phyloP scores from a whole-genome alignment of 257 asterid genomes.

The Fraxinus americana region DNA sequence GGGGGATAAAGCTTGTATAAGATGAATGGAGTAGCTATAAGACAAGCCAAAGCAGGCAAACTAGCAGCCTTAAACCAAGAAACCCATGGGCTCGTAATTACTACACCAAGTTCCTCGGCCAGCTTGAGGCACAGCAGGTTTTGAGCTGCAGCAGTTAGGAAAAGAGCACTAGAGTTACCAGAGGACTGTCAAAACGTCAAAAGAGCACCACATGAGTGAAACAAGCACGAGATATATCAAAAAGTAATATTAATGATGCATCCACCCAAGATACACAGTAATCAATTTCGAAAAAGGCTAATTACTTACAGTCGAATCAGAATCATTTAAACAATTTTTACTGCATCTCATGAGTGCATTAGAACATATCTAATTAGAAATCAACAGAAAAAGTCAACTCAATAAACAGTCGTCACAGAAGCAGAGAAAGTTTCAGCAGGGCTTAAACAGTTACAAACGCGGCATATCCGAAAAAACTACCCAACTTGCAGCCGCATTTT shows the following conservation, averaged over 20 bases:
- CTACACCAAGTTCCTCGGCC: slow-evolving; percentile 97
- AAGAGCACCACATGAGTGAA: slow-evolving; percentile 40
- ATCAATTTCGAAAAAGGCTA: neutral
- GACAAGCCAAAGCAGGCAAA: slow-evolving; percentile 80
- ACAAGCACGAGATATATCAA: slow-evolving; percentile 10
- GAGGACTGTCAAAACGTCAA: slow-evolving; percentile 69
- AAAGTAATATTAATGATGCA: slow-evolving; percentile 8
- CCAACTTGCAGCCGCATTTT: slow-evolving; percentile 16
- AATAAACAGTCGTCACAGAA: neutral
- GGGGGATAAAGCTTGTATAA: slow-evolving; percentile 92
- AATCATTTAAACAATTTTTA: neutral
- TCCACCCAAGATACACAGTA: slow-evolving; percentile 7
- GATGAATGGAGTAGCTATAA: slow-evolving; percentile 75
- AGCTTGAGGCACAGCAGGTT: slow-evolving; percentile 91
- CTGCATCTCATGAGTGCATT: neutral
- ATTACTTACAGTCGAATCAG: neutral
- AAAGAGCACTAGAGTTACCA: slow-evolving; percentile 98
- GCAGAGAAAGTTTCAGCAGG: neutral
- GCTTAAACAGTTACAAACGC: neutral
- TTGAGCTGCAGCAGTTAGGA: slow-evolving; percentile 99
- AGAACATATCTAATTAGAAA: neutral
- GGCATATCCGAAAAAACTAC: neutral
- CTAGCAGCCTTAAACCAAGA: slow-evolving; percentile 97
- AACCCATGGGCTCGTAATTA: slow-evolving; percentile 83
- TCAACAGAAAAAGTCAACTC: neutral